Evolutionary conservation across 306 rosid species (phyloP).

Genomic region (Nissolia schottii): DNA sequence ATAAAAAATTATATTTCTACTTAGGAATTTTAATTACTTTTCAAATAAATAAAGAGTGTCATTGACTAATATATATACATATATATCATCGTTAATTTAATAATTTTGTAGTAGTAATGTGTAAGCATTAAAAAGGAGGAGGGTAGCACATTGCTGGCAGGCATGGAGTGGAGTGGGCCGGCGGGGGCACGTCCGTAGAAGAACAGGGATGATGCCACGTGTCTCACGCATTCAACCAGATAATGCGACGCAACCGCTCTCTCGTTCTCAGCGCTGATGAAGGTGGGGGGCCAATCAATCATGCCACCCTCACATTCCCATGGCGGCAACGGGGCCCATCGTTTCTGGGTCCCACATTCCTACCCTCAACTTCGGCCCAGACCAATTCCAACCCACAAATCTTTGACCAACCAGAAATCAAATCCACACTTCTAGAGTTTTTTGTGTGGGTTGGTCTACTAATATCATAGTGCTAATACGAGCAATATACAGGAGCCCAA

Average conservation of each 20-base stretch:
- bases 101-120: neutral
- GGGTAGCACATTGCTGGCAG: conserved; percentile 30
- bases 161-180: conserved; percentile 11
- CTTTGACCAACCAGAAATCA: neutral
- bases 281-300: neutral
- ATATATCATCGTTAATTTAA: no score
- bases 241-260: neutral
- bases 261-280: neutral
- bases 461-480: no score
- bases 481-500: neutral
- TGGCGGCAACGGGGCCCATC: neutral
- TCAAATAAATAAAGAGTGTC: no score
- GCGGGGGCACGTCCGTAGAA: neutral
- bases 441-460: no score
- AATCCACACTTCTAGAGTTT: no score
- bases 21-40: no score
- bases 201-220: conserved; percentile 7
- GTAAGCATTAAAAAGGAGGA: conserved; percentile 13
- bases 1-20: no score
- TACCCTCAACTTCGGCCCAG: neutral
- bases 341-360: neutral
- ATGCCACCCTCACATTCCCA: neutral
- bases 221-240: neutral
- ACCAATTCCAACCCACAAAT: no score
- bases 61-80: neutral